These are phyloP conservation scores for Epichloe sylvatica DNA, from an alignment of 2,329 filamentous ascomycete species.

Conservation along the genomic window DNA sequence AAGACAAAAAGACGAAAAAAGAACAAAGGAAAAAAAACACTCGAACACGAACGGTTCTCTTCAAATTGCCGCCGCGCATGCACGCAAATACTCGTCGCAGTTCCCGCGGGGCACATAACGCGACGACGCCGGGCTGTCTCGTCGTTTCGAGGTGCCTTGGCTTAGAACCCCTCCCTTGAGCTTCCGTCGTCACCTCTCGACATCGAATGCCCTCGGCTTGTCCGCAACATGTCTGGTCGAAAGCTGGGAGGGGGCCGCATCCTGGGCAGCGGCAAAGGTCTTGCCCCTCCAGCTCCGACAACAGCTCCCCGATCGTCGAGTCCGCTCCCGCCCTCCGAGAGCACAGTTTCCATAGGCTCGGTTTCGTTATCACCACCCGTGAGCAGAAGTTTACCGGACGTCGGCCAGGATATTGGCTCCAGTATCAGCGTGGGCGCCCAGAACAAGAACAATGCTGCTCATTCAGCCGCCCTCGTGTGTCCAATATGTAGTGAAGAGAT, in stretches of 20 bases:
- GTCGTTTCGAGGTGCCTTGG: too few relatives aligned
- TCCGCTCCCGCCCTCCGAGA: constrained; percentile 45
- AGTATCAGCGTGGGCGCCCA: constrained; percentile 56
- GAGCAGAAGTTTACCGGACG: constrained; percentile 50
- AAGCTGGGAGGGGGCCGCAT: constrained; percentile 87
- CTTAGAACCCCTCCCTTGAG: too few relatives aligned
- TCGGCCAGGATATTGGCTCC: constrained; percentile 65
- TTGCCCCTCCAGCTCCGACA: constrained; percentile 47
- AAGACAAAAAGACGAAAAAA: neutral
- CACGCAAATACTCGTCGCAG: constrained; percentile 11
- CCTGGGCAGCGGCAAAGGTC: constrained; percentile 70
- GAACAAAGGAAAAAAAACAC: neutral
- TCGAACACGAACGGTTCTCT: neutral
- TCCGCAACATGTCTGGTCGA: constrained; percentile 56
- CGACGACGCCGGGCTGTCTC: constrained; percentile 22
- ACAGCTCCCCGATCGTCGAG: constrained; percentile 32
- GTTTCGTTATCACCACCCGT: constrained; percentile 48
- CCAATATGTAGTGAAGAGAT: constrained; percentile 99
- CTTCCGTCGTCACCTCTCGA: too few relatives aligned
- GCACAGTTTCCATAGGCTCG: constrained; percentile 66
- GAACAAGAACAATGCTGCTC: constrained; percentile 34
- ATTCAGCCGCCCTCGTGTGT: constrained; percentile 59
- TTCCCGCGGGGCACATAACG: constrained; percentile 17
- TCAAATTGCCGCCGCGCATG: constrained; percentile 2
- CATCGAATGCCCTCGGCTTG: too few relatives aligned